Evolutionary conservation across 257 asterid genomes (phyloP), one percentile per base, ranked within the genome.

Genomic region (Eustoma russellianum): DNA sequence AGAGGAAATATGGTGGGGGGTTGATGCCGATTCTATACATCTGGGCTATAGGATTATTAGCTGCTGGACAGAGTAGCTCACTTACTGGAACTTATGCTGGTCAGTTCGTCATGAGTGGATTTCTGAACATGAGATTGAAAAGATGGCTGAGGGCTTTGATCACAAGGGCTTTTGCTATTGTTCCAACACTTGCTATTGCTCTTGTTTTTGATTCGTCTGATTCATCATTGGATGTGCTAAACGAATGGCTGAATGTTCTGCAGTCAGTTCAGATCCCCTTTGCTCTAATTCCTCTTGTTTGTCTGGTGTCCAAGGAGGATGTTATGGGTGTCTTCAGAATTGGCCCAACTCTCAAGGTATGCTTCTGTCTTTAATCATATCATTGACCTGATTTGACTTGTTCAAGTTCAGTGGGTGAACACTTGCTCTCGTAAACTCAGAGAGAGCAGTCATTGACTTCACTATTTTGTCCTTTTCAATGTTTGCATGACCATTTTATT

Each of bases 61-160:
- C 78, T n/a, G 74, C 78, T 47, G 78, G 78, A 6, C 78, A 72
- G 55, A 72, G 78, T 41, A 72, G 78, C 63, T 67, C 74, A 5
- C 68, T 72, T 24, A 72, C 78, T 0, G 74, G 78, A 8, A 72
- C 74, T 10, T 72, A 72, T 45, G 74, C 74, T 2, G 78, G 74
- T 4, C 71, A 72, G 50, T 72, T 72, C 52, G 67, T 72, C 28
- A 72, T 72, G 74, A 74, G 74, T 33, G 78, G 74, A 13, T 72
- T 72, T 49, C 41, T 72, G 19, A 63, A 63, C 50, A 33, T 72
- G n/a, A 17, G 62, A 43, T 16, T 72, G 52, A 72, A 72, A n/a
- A 72, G 68, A 55, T 72, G 78, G 74, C 17, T 67, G 45, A 59
- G 78, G 52, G 70, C 74, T 17, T 41, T 67, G 49, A 67, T 72